Evolutionary conservation across 306 rosid species (phyloP).

Genomic region (Rubus parviflorus): DNA sequence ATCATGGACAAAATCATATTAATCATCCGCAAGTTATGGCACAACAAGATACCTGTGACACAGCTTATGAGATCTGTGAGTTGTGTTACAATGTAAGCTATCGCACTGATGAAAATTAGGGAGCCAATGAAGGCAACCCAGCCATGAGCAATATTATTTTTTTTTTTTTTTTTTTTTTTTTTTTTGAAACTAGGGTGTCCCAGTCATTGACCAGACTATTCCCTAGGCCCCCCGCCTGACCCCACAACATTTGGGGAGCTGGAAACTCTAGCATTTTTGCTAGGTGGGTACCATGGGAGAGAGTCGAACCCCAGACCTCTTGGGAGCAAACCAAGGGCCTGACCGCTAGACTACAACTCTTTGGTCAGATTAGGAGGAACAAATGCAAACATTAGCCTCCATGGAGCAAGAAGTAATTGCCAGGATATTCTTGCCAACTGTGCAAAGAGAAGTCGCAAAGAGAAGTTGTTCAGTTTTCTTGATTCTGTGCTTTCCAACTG

Average conservation of each 20-base stretch:
- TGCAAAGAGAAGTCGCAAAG: no score
- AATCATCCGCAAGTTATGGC: slow-evolving; percentile 12
- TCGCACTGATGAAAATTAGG: slow-evolving; percentile 82
- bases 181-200: no score
- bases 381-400: slow-evolving; percentile 84
- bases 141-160: slow-evolving; percentile 84
- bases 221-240: no score
- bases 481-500: slow-evolving; percentile 72
- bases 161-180: no score
- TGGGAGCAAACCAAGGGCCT: no score
- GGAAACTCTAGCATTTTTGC: no score
- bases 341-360: no score
- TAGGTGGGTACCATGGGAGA: no score
- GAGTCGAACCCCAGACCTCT: no score
- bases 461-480: slow-evolving; percentile 42
- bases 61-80: slow-evolving; percentile 93
- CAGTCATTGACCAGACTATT: no score
- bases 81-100: slow-evolving; percentile 75
- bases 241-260: no score
- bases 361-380: slow-evolving; percentile 95
- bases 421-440: slow-evolving; percentile 57
- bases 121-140: slow-evolving; percentile 89
- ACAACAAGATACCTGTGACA: slow-evolving; percentile 73
- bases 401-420: slow-evolving; percentile 68
- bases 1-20: slow-evolving; percentile 14